phyloP scores from a whole-genome alignment of 805 yeast genomes.

The Starmera dryadoides region DNA sequence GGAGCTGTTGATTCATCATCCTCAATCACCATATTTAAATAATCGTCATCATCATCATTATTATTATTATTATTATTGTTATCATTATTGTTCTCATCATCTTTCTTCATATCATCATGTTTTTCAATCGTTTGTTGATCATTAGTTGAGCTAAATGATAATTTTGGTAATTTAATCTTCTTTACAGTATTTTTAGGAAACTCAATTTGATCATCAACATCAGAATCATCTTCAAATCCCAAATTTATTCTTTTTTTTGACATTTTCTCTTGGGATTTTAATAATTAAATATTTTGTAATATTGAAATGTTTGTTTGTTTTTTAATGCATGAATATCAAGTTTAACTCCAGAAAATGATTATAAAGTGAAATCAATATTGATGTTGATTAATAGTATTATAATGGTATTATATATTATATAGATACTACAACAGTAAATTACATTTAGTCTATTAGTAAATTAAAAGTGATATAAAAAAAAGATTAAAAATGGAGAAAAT shows the following conservation, averaged over 20 bases:
- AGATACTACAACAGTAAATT: too few species aligned
- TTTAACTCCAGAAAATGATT: too few species aligned
- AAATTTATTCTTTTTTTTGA: conserved; percentile 7
- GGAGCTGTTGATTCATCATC: conserved; percentile 8
- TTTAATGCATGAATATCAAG: too few species aligned
- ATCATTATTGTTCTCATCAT: conserved; percentile 2
- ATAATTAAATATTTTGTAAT: too few species aligned
- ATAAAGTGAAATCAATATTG: too few species aligned
- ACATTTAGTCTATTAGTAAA: too few species aligned
- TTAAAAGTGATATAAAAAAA: too few species aligned
- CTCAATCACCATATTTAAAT: conserved; percentile 19
- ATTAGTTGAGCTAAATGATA: conserved; percentile 1
- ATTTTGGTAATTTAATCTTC: background rate
- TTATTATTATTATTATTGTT: conserved; percentile 1
- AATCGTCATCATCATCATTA: conserved; percentile 18
- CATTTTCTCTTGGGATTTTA: too few species aligned
- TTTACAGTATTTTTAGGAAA: background rate
- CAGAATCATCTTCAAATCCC: conserved; percentile 15
- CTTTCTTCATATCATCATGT: conserved; percentile 4
- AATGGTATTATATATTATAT: too few species aligned
- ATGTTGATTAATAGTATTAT: too few species aligned
- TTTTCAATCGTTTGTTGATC: conserved; percentile 1
- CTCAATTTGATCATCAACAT: conserved; percentile 3
- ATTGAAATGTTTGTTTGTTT: too few species aligned
- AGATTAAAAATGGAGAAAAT: too few species aligned